Base-by-base conservation (phyloP, 306 rosid genomes). In the Vicia faba region DNA sequence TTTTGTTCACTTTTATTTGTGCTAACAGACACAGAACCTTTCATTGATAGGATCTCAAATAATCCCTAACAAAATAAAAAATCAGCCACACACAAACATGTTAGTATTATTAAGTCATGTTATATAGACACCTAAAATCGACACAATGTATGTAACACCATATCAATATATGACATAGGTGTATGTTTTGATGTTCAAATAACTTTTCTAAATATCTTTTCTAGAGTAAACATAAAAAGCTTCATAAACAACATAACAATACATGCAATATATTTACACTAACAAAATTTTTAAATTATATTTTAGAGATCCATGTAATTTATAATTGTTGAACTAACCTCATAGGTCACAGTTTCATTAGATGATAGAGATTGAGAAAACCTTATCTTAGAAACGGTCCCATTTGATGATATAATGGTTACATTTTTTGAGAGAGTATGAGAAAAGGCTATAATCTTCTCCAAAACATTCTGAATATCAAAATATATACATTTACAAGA, bases 41-140 rank as follows among this genome's bases (percentile, higher is more conserved):
- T 78, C n/a, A 91, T 88, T 19, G 93, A 75, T 9, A 88, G 64
- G 67, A 91, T 88, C 72, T 88, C 93, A 68, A 74, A 91, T 35
- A 88, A 80, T 26, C 97, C 97, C 97, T 91, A 85, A 65, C 68
- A 63, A 29, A 63, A 44, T 31, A n/a, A 7, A 43, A 41, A 36
- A 36, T 29, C 5, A 4, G 5, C 33, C 33, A 29, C 36, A 31
- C 36, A 31, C 7, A 31, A 31, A 6, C 36, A 31, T 31, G 36
- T 31, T 6, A 31, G 5, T 31, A 31, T 31, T 31, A 31, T 31
- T 31, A 3, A 8, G 4, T 38, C 12, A 38, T 8, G 11, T 38
- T 38, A 38, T 38, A 10, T 38, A 38, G 0, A 2, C 43, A 8
- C 4, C 4, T 38, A 9, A 38, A 31, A 5, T 31, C 0, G 8